A percentile compares a stretch with the other conserved stretches of the same genome.
Conservation (phyloP, 495 filamentous ascomycete species). For the Parathielavia appendiculata region DNA sequence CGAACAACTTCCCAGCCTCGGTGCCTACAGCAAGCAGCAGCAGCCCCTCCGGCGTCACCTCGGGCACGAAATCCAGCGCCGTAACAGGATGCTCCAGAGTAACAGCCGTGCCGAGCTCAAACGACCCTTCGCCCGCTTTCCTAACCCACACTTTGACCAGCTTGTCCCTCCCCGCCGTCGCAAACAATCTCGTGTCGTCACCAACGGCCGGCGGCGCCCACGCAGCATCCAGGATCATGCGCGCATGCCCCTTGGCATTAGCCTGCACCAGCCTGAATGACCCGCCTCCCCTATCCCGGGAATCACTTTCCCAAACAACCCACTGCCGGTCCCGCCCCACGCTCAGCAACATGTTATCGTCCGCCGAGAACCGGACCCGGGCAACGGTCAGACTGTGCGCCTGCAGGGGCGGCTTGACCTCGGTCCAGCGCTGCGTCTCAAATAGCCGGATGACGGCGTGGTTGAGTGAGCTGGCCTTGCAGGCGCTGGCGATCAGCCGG, state of each 20-base stretch:
- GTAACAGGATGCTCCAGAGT: conserved; percentile 56
- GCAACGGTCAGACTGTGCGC: conserved; percentile 84
- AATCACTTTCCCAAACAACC: conserved; percentile 62
- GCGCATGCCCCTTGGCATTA: conserved; percentile 77
- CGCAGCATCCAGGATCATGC: conserved; percentile 82
- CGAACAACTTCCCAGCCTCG: conserved; percentile 50
- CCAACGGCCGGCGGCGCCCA: conserved; percentile 58
- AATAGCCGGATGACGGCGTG: conserved; percentile 93
- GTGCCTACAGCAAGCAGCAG: conserved; percentile 64
- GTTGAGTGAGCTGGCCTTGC: conserved; percentile 83
- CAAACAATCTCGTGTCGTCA: conserved; percentile 50
- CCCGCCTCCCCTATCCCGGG: conserved; percentile 25
- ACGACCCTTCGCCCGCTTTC: conserved; percentile 29
- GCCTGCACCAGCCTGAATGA: conserved; percentile 52
- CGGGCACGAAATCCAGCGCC: conserved; percentile 62
- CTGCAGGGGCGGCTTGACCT: conserved; percentile 73
- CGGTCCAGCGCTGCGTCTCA: conserved; percentile 78
- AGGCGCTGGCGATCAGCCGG: conserved; percentile 79
- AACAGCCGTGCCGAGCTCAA: conserved; percentile 22
- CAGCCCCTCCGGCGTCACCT: conserved; percentile 32
- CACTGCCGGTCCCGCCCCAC: conserved; percentile 90
- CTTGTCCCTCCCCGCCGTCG: conserved; percentile 85
- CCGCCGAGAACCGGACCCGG: conserved; percentile 66
- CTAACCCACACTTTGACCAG: conserved; percentile 69
- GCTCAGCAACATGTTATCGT: conserved; percentile 72